Evolutionary conservation across 2,329 filamentous ascomycete species (phyloP).

Genomic region (Alternaria conjuncta): DNA sequence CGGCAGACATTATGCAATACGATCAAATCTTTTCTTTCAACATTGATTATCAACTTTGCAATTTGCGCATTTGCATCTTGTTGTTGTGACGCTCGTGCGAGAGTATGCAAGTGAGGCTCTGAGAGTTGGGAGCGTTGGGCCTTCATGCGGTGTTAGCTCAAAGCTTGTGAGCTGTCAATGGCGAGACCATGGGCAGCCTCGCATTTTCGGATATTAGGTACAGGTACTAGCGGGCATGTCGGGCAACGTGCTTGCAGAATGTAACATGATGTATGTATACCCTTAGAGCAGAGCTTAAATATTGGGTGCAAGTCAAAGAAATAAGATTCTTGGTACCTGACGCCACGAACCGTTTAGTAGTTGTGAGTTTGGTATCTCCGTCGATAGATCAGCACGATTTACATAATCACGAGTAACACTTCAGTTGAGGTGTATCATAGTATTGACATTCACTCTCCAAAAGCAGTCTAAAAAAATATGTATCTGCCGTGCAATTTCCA

Average conservation of each 20-base stretch:
- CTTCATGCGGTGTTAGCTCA: neutral
- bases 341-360: neutral
- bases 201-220: neutral
- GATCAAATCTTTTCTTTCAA: neutral
- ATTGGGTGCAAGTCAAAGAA: neutral
- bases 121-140: neutral
- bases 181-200: neutral
- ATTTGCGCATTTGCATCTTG: neutral
- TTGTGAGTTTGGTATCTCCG: neutral
- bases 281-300: neutral
- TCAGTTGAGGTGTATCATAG: neutral
- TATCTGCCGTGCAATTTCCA: slow-evolving; percentile 8
- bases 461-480: neutral
- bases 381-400: neutral
- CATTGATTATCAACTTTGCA: neutral
- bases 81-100: neutral
- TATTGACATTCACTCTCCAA: neutral
- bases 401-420: neutral
- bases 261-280: neutral
- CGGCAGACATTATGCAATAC: neutral
- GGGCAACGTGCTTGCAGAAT: neutral
- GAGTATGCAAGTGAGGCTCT: neutral
- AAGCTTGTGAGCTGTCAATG: neutral
- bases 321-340: neutral
- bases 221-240: neutral